Percentiles rank a stretch among this genome's conserved stretches.
Conservation (phyloP, 768 basidiomycete genomes). For the Dacryopinax spathularia region DNA sequence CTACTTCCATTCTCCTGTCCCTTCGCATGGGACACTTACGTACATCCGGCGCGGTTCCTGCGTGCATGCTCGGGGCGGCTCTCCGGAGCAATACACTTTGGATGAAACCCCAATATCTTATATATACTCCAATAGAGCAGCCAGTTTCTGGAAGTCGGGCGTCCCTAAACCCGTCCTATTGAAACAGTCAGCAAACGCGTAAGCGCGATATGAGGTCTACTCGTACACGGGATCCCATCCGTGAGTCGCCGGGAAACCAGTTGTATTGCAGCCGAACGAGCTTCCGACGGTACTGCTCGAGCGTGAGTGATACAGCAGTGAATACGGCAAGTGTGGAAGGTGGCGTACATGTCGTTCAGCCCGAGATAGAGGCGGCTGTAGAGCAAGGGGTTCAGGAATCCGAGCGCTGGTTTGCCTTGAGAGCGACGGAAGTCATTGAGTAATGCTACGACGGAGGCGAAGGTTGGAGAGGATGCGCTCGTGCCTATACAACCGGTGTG, state of each 20-base stretch:
- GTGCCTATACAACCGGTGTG: neutral
- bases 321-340: neutral
- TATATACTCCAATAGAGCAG: neutral
- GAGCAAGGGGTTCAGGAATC: conserved; percentile 9
- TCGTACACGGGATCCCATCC: neutral
- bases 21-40: too few species aligned
- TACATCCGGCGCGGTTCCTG: too few species aligned
- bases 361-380: conserved; percentile 4
- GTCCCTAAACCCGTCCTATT: neutral
- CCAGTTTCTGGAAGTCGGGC: neutral
- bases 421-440: conserved; percentile 6
- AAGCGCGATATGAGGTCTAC: neutral
- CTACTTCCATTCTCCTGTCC: too few species aligned
- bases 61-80: too few species aligned
- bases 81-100: too few species aligned
- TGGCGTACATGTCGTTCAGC: neutral
- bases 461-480: conserved; percentile 3
- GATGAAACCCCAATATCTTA: neutral
- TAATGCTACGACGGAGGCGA: conserved; percentile 3
- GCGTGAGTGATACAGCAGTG: neutral
- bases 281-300: conserved; percentile 12
- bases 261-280: conserved; percentile 16
- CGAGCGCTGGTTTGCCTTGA: conserved; percentile 2
- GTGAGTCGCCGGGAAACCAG: conserved; percentile 19
- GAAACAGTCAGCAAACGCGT: neutral